Base-by-base conservation (phyloP, 2,329 filamentous ascomycete genomes). In the Epichloe aotearoae region DNA sequence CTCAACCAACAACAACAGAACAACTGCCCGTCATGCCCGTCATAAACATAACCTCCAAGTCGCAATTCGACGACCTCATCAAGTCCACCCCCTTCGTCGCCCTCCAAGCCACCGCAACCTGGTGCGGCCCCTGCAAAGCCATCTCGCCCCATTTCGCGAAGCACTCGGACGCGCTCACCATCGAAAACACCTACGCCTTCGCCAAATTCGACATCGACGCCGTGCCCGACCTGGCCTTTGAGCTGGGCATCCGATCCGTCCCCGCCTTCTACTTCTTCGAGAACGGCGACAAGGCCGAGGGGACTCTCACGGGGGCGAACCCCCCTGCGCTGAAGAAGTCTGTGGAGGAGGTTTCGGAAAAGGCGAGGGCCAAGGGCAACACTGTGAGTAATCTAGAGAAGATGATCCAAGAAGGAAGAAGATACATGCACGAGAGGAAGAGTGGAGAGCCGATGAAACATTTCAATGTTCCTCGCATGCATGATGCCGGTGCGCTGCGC, bases 191-290 rank as follows among this genome's bases (percentile, higher is more conserved):
- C 42, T 69, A 75, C 46, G 70, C 71, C 55, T 82, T 82, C 55
- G 76, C 74, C 60, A 77, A 78, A 64, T 72, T 82, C 63, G 73
- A 82, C 66, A 77, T 77, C 61, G 79, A 82, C 63, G 64, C 69
- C 43, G 70, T 73, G 10, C 67, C 72, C 51, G 73, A 75, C 47
- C 68, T 77, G 19, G 72, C 77, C 49, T 59, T 62, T 14, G 66
- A 71, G 54, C 73, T 79, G 59, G 65, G 68, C 61, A 68, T 82
- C 59, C 68, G 70, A 26, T 72, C 74, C 60, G 76, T 82, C 69
- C 79, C 79, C 10, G 77, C 77, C 40, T 81, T 82, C 61, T 66
- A 77, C 61, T 75, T 80, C 66, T 80, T 82, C 64, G 72, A 76
- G 64, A 68, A 77, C 47, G 76, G 76, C 50, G 66, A 71, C 42